A percentile compares a stretch with the other conserved stretches of the same genome.
Conservation (phyloP, 495 filamentous ascomycete species). For the Podospora pseudocomata region DNA sequence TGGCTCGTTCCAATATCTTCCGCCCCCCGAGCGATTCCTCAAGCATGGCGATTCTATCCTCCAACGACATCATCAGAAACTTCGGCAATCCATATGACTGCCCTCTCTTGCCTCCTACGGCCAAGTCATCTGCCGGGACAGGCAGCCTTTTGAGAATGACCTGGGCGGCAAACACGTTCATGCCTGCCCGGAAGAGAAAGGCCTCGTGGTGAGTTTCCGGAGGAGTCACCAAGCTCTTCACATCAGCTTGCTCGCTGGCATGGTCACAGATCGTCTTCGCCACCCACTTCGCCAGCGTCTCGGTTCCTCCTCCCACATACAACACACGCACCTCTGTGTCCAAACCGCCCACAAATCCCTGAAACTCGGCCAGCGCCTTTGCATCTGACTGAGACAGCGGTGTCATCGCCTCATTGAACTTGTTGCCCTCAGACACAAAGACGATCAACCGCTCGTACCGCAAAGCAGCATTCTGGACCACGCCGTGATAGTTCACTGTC, state of each 20-base stretch:
- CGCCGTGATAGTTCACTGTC: slow-evolving; percentile 50
- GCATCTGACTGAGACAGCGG: slow-evolving; percentile 45
- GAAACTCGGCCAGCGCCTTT: slow-evolving; percentile 52
- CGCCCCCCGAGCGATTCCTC: slow-evolving; percentile 49
- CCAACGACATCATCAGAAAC: slow-evolving; percentile 55
- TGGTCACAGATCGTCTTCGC: slow-evolving; percentile 44
- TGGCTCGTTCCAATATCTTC: slow-evolving; percentile 50
- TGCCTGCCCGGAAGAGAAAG: slow-evolving; percentile 66
- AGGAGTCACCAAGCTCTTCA: slow-evolving; percentile 30
- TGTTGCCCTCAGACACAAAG: slow-evolving; percentile 57
- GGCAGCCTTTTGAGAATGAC: slow-evolving; percentile 55
- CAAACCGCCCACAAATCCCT: slow-evolving; percentile 46
- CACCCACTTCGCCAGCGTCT: slow-evolving; percentile 57
- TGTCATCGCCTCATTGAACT: slow-evolving; percentile 35
- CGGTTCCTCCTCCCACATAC: slow-evolving; percentile 57
- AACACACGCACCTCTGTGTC: slow-evolving; percentile 41
- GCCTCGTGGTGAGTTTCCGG: slow-evolving; percentile 68
- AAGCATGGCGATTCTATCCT: slow-evolving; percentile 46
- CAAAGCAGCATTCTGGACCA: slow-evolving; percentile 51
- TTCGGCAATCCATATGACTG: slow-evolving; percentile 46
- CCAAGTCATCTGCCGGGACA: slow-evolving; percentile 27
- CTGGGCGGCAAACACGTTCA: slow-evolving; percentile 82
- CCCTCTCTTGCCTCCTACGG: slow-evolving; percentile 16
- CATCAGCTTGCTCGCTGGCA: slow-evolving; percentile 31
- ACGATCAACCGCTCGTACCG: slow-evolving; percentile 71